phyloP scores from a whole-genome alignment of 2,329 filamentous ascomycete genomes.

The Neobulgaria alba region DNA sequence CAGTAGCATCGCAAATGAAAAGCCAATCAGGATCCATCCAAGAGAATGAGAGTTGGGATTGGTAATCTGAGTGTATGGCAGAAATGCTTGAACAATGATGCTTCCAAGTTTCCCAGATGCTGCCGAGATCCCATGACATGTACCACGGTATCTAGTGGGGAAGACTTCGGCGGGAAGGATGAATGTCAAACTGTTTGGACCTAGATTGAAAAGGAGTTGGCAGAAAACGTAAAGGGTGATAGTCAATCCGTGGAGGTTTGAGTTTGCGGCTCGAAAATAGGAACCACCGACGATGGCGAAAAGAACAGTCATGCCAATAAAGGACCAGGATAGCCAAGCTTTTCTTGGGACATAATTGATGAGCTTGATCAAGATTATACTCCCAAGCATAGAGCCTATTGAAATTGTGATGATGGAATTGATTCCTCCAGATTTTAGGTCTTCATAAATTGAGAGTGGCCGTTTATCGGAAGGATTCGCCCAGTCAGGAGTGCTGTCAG shows the following conservation, averaged over 20 bases:
- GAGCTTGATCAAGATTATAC: conserved; percentile 9
- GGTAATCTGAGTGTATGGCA: conserved; percentile 6
- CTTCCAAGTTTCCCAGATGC: conserved; percentile 51
- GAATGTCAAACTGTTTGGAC: conserved; percentile 19
- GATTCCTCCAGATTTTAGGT: conserved; percentile 3
- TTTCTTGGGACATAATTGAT: conserved; percentile 14
- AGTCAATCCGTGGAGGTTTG: conserved; percentile 27
- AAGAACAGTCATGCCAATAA: conserved; percentile 33
- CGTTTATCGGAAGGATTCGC: conserved; percentile 7
- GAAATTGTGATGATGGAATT: conserved; percentile 18
- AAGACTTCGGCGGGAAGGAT: conserved; percentile 46
- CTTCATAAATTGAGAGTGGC: conserved; percentile 8
- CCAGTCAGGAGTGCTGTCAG: conserved; percentile 5
- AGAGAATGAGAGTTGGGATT: conserved; percentile 3
- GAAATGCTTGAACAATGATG: conserved; percentile 28
- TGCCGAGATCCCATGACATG: conserved; percentile 53
- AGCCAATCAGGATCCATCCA: conserved; percentile 8
- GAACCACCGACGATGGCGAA: conserved; percentile 28
- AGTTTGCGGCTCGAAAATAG: conserved; percentile 25
- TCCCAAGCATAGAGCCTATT: conserved; percentile 10
- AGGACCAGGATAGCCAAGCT: conserved; percentile 16
- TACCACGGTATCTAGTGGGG: conserved; percentile 53
- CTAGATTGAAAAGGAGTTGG: conserved; percentile 39
- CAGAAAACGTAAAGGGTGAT: conserved; percentile 34
- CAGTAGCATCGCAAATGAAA: conserved; percentile 9